Base-by-base conservation (phyloP, 495 filamentous ascomycete species). In the Penicillium cinerascens region DNA sequence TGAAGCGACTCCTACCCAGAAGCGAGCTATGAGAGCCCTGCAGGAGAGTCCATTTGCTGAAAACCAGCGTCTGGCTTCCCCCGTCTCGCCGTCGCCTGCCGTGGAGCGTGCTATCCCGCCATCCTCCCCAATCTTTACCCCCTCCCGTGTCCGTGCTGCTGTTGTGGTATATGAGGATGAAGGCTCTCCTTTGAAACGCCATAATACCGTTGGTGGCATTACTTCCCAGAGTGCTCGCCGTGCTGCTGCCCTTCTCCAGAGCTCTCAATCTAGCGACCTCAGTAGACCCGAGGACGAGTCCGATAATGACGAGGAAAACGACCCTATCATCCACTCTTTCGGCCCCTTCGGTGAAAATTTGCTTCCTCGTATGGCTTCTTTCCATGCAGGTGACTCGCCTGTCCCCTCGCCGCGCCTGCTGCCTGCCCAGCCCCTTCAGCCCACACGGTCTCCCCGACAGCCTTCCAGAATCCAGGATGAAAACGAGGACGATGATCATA, bases 271-370 rank as follows among this genome's bases (percentile, higher is more conserved):
- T 3, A 86, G 83, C 62, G 85, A 87, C 27, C 71, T 78, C 29
- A 62, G 70, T 56, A 75, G 79, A 42, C 73, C 73, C 15, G 78
- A 85, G 23, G 79, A 83, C 7, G 82, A 88, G 40, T 88, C 87
- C 37, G 88, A 95, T 41, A 83, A 84, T 26, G 83, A 96, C 64
- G 91, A 95, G 72, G 91, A 96, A 66, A 96, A 96, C 52, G 91
- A 96, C 52, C 91, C 91, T 2, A 85, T 95, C 50, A 73, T 95
- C 7, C 88, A 89, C 64, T 93, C 91, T 0, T 96, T 96, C 57
- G 91, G 90, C 48, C 89, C 91, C 1, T 92, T 85, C 60, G 89
- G 90, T 33, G 86, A 87, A 42, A 89, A 93, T 59, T 74, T 96
- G 39, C 81, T 90, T 6, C 81, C 82, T 35, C 87, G 88, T 9